Base-by-base conservation (phyloP, 495 filamentous ascomycete genomes). In the Hypoxylon subgilvum region DNA sequence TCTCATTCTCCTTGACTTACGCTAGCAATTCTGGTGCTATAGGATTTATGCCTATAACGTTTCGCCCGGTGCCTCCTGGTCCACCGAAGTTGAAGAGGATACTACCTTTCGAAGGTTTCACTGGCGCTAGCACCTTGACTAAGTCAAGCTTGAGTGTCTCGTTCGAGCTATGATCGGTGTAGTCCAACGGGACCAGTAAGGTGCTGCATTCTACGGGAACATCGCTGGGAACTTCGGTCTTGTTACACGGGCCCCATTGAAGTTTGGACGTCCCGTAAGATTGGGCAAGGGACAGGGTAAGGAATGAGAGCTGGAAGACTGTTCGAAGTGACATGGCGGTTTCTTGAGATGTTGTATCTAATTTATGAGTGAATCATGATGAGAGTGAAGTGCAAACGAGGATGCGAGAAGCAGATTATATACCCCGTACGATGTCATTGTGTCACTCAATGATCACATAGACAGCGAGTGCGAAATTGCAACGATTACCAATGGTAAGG, bases 11-110 rank as follows among this genome's bases (percentile, higher is more conserved):
- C 14, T 38, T 4, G 3, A 23, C 59, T 16, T 48, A 22, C 17
- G 25, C 63, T 10, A 62, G 65, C 28, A 74, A 27, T 9, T 55
- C 49, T 6, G 38, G 17, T n/a, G 52, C 36, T 21, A 62, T 19
- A 0, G 31, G n/a, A 0, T 44, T 51, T 0, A 19, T 46, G 5
- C 59, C 32, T 28, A 62, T 23, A 17, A 16, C 23, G 28, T 51
- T 16, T 23, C 69, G 62, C 13, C 51, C 63, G 6, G 46, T 51
- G 9, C 52, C 61, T 0, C 76, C 77, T 1, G 76, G 76, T 1
- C 76, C 76, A 2, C 77, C 77, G 57, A 77, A 77, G 66, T 79
- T 77, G 63, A 79, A 57, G 25, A 75, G 57, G 22, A 81, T 76
- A 35, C 68, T 76, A 16, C 76, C 76, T 41, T 69, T 72, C 2